Evolutionary conservation across 345 rosid genomes (phyloP).

Genomic region (Clarkia xantiana): DNA sequence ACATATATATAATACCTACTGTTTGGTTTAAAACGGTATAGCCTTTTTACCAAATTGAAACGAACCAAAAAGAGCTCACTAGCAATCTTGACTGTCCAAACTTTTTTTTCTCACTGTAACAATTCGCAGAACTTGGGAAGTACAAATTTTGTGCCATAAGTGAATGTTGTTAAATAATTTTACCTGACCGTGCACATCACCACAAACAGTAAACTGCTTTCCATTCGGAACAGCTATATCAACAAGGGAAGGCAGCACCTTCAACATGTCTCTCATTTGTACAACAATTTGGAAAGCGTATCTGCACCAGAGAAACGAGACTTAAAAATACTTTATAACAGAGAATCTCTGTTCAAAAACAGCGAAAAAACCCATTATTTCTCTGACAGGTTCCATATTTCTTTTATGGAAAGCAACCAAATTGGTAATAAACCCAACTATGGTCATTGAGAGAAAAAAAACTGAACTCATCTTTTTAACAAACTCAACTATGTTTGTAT

Average conservation of each 20-base stretch:
- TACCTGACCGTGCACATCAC: conserved; percentile 99
- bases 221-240: conserved; percentile 63
- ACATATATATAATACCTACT: too few relatives aligned
- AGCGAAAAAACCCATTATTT: background rate
- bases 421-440: too few relatives aligned
- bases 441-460: too few relatives aligned
- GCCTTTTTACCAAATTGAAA: too few relatives aligned
- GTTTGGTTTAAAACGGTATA: too few relatives aligned
- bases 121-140: background rate
- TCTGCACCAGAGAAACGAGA: conserved; percentile 26
- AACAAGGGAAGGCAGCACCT: conserved; percentile 64
- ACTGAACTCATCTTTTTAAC: too few relatives aligned
- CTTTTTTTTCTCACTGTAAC: too few relatives aligned
- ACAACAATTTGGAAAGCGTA: conserved; percentile 87
- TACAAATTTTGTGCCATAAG: background rate
- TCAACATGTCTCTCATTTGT: conserved; percentile 70
- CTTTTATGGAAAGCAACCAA: too few relatives aligned
- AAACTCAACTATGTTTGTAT: too few relatives aligned
- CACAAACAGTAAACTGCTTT: conserved; percentile 77
- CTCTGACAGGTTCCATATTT: too few relatives aligned
- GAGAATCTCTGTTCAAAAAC: background rate
- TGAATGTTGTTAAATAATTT: conserved; percentile 9
- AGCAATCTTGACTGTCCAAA: too few relatives aligned
- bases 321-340: conserved; percentile 9
- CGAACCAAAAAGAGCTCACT: too few relatives aligned